Evolutionary conservation across 768 basidiomycete species (phyloP), one percentile per base, ranked within the genome.

Genomic region (Lyophyllum decastes): DNA sequence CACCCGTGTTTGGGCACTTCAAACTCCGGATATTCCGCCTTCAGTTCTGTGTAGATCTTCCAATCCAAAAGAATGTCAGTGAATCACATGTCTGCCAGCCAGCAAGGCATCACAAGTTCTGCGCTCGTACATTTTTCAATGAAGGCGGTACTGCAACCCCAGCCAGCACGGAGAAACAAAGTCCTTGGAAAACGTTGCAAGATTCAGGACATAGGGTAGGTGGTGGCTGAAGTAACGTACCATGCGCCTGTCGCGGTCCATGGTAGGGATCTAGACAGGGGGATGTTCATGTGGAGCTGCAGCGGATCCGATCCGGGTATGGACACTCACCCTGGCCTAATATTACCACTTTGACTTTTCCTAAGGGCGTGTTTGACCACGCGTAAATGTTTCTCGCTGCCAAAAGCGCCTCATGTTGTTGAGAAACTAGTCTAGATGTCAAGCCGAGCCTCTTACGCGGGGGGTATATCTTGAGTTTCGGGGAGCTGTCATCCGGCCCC

Each of bases 21-120:
- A 72, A 96, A 98, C 41, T 78, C 83, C 8, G 91, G 88, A 68
- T 92, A 90, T 69, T 94, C 92, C 46, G 84, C 74, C 66, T 85
- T 87, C 67, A 98, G 84, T 76, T 98, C 91, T 54, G 83, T 80
- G 74, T 94, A 97, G 70, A 97, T 96, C 90, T 92, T 65, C 52
- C 58, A 61, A 57, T 52, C 58, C 60, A 27, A 27, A 35, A 57
- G 59, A 55, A 49, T 40, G 62, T 45, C 49, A 43, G 40, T 50
- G 46, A 21, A n/a, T 24, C 22, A 25, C 25, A 25, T 40, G 22
- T 30, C 38, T 30, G 35, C 55, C 41, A 21, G 57, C 26, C 25
- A 12, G 12, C 7, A 52, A 49, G 38, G 27, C 34, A 43, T 25
- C 5, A 41, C 6, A 41, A 2, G n/a, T 41, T 7, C 6, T 16